These are phyloP conservation scores for Venturia oleaginea DNA, from an alignment of 2,329 filamentous ascomycete species.

Conservation along the genomic window DNA sequence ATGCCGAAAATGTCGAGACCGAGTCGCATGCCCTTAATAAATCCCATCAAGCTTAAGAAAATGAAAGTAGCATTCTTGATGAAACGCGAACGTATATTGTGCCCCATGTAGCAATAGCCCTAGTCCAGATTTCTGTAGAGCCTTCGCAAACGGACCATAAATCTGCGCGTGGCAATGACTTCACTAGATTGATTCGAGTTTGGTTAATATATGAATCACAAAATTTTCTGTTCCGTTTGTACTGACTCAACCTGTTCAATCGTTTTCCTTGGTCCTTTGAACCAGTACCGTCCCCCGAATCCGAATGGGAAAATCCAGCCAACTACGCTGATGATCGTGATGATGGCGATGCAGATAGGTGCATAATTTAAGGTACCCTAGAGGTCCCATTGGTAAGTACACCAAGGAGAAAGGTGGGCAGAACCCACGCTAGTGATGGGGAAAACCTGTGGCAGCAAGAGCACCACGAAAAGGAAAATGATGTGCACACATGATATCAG, in stretches of 20 bases:
- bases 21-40: too few species aligned
- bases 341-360: conserved; percentile 30
- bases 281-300: conserved; percentile 29
- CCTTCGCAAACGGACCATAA: not conserved
- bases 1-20: too few species aligned
- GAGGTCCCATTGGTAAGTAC: not conserved
- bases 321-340: conserved; percentile 26
- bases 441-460: conserved; percentile 31
- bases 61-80: too few species aligned
- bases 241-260: conserved; percentile 20
- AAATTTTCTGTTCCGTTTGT: not conserved
- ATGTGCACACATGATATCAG: conserved; percentile 27
- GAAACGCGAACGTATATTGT: not conserved
- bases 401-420: not conserved
- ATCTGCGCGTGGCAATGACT: not conserved
- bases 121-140: not conserved
- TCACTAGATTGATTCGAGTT: not conserved
- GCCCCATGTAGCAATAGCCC: not conserved
- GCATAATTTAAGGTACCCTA: conserved; percentile 31
- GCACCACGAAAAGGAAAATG: conserved; percentile 28
- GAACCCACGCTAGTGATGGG: conserved; percentile 24
- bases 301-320: conserved; percentile 29
- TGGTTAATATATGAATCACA: not conserved
- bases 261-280: conserved; percentile 30
- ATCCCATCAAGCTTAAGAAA: too few species aligned